phyloP scores from a whole-genome alignment of 768 basidiomycete genomes.

The Boletus speciosus region DNA sequence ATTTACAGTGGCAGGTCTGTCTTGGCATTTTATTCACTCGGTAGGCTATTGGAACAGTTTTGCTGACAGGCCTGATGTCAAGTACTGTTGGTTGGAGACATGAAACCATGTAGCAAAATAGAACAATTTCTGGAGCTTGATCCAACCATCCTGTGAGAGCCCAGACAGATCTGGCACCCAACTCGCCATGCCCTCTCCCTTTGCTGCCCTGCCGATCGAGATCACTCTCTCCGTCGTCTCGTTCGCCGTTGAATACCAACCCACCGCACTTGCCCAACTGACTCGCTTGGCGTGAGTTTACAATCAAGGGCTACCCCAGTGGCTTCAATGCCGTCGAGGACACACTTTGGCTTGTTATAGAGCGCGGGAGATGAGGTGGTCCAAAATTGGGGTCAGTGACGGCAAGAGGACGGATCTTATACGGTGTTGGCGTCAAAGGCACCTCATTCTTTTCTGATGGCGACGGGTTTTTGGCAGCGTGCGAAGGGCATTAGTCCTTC shows the following conservation, averaged over 20 bases:
- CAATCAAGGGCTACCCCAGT: not conserved
- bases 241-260: not conserved
- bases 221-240: conserved; percentile 31
- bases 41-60: not conserved
- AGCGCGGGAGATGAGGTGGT: not conserved
- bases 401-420: not conserved
- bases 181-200: not conserved
- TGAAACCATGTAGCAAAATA: too few relatives aligned
- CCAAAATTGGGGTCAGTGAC: not conserved
- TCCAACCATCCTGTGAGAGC: too few relatives aligned
- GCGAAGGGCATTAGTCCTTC: not conserved
- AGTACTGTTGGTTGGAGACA: too few relatives aligned
- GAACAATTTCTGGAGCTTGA: too few relatives aligned
- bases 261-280: too few relatives aligned
- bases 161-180: too few relatives aligned
- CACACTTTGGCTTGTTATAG: conserved; percentile 6
- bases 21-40: not conserved
- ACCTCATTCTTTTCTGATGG: conserved; percentile 1
- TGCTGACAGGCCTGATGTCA: not conserved
- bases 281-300: not conserved
- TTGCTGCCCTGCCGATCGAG: too few relatives aligned
- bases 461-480: conserved; percentile 8
- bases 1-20: not conserved
- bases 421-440: not conserved
- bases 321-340: not conserved